Percentiles rank a stretch among this genome's conserved stretches.
Evolutionary conservation across 805 yeast species (phyloP).

Genomic region (Zygotorulaspora sp.): DNA sequence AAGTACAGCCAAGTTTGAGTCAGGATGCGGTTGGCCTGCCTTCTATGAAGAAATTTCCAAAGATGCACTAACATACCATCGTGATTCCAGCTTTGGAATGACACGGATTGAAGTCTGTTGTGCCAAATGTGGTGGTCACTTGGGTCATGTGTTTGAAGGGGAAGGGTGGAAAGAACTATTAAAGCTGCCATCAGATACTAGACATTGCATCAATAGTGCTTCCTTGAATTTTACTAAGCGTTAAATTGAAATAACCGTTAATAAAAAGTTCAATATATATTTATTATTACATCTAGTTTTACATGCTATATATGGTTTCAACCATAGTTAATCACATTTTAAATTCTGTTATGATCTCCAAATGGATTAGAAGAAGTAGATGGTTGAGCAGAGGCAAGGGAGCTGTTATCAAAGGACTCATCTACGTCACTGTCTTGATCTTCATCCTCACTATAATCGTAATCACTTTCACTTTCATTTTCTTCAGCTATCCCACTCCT

Average conservation of each 20-base stretch:
- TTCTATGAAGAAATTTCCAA: constrained; percentile 81
- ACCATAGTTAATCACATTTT: background rate
- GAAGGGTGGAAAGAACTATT: constrained; percentile 65
- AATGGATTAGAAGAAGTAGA: constrained; percentile 44
- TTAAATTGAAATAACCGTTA: constrained; percentile 6
- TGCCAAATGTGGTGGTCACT: constrained; percentile 82
- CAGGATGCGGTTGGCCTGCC: constrained; percentile 99
- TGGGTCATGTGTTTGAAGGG: constrained; percentile 92
- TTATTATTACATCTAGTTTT: background rate
- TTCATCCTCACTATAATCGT: constrained; percentile 35
- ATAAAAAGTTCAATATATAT: too few relatives aligned
- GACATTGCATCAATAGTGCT: constrained; percentile 93
- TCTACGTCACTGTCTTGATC: constrained; percentile 23
- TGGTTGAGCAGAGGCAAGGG: constrained; percentile 14
- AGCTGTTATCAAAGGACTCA: constrained; percentile 14
- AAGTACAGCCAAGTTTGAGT: constrained; percentile 75
- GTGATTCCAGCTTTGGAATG: constrained; percentile 71
- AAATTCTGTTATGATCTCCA: constrained; percentile 44
- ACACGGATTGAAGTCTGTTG: constrained; percentile 86
- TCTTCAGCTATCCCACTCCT: constrained; percentile 38
- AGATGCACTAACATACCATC: constrained; percentile 58
- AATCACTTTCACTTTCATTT: constrained; percentile 40
- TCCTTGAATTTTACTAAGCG: constrained; percentile 57
- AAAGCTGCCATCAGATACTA: constrained; percentile 59
- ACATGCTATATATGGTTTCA: background rate